Evolutionary conservation across 2,329 filamentous ascomycete genomes (phyloP).

Genomic region (Nothophaeocryptopus gaeumannii): DNA sequence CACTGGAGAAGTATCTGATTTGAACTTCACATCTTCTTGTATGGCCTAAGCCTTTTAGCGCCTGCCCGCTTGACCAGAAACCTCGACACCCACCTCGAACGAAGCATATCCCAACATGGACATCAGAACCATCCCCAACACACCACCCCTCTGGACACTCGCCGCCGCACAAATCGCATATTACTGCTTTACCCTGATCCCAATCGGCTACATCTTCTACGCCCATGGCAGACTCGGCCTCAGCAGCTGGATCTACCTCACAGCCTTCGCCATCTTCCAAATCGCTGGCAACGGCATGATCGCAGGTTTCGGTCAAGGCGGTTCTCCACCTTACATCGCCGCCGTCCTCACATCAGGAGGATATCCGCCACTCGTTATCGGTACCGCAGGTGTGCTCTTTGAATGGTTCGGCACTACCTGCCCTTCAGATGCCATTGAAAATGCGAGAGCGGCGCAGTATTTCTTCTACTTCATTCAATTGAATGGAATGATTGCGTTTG

Average conservation of each 20-base stretch:
- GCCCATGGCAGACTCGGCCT: constrained; percentile 1
- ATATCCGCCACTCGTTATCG: constrained; percentile 5
- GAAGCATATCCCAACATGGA: background rate
- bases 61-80: no score
- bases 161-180: constrained; percentile 1
- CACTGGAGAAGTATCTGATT: no score
- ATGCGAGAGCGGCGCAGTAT: constrained; percentile 3
- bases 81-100: background rate
- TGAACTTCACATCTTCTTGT: no score
- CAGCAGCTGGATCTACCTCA: constrained; percentile 5
- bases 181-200: constrained; percentile 5
- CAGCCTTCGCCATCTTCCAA: constrained; percentile 6
- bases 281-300: constrained; percentile 9
- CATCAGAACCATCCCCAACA: background rate
- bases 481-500: constrained; percentile 5
- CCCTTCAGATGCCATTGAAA: background rate
- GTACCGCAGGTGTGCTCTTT: constrained; percentile 1
- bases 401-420: constrained; percentile 6
- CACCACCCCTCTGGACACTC: constrained; percentile 1
- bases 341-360: constrained; percentile 4
- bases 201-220: constrained; percentile 11
- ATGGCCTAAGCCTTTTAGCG: no score
- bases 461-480: constrained; percentile 7
- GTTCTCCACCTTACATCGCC: constrained; percentile 6
- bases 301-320: constrained; percentile 5